Evolutionary conservation across 345 rosid genomes (phyloP).

Genomic region (Linum tenue): DNA sequence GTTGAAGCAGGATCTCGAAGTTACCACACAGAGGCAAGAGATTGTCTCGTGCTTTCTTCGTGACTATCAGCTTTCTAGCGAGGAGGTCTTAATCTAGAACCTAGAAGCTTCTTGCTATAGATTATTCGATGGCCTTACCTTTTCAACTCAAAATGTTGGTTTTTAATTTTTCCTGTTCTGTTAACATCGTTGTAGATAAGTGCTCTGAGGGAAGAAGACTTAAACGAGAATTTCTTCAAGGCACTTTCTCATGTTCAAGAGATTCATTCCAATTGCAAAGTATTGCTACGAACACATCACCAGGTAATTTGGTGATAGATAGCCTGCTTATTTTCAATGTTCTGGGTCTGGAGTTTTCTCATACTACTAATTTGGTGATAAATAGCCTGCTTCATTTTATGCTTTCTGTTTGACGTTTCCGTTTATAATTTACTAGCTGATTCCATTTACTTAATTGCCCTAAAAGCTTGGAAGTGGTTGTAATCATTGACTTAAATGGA

Average conservation of each 20-base stretch:
- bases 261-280: slow-evolving; percentile 90
- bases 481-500: slow-evolving; percentile 16
- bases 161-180: background rate
- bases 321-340: background rate
- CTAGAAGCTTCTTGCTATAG: background rate
- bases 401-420: background rate
- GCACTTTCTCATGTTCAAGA: slow-evolving; percentile 94
- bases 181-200: slow-evolving; percentile 43
- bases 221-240: slow-evolving; percentile 76
- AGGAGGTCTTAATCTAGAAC: slow-evolving; percentile 47
- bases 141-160: background rate
- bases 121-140: background rate
- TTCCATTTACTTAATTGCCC: background rate
- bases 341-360: background rate
- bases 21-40: slow-evolving; percentile 86
- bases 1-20: slow-evolving; percentile 80
- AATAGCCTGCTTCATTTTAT: background rate
- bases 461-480: background rate
- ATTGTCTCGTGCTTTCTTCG: slow-evolving; percentile 88
- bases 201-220: slow-evolving; percentile 81
- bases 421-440: background rate
- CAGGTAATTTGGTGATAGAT: slow-evolving; percentile 38
- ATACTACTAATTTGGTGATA: background rate
- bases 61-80: slow-evolving; percentile 84
- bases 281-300: slow-evolving; percentile 90